Evolutionary conservation across 2,329 filamentous ascomycete species (phyloP).

Genomic region (Aureobasidium pullulans): DNA sequence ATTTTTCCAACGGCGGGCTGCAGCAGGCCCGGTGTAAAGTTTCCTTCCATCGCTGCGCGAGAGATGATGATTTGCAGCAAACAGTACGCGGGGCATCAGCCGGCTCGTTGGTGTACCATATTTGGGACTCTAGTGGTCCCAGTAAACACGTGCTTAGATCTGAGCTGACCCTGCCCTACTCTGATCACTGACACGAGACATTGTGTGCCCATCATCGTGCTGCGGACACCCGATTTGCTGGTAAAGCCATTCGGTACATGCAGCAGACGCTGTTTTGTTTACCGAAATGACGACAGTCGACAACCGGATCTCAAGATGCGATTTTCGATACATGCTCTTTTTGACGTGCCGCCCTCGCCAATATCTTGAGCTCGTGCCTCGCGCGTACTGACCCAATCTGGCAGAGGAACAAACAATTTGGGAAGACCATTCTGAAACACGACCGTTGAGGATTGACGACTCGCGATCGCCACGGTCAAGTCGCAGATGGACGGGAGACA

Average conservation of each 20-base stretch:
- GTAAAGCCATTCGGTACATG: slow-evolving; percentile 1
- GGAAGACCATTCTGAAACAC: slow-evolving; percentile 5
- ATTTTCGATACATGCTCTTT: not conserved
- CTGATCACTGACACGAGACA: not conserved
- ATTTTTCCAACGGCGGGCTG: not conserved
- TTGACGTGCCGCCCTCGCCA: slow-evolving; percentile 7
- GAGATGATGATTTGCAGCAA: slow-evolving; percentile 14
- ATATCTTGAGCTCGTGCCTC: slow-evolving; percentile 6
- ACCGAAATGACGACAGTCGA: slow-evolving; percentile 5
- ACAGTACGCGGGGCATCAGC: slow-evolving; percentile 5
- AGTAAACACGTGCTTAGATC: not conserved
- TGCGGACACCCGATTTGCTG: not conserved
- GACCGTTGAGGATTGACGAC: slow-evolving; percentile 3
- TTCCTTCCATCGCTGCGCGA: not conserved
- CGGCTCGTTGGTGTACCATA: slow-evolving; percentile 7
- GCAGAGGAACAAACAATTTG: slow-evolving; percentile 3
- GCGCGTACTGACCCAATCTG: not conserved
- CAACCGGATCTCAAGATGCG: not conserved
- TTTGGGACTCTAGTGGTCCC: not conserved
- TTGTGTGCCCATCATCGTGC: not conserved
- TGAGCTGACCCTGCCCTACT: not conserved
- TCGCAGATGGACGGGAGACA: not conserved
- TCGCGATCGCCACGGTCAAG: not conserved
- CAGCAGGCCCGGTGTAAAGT: not conserved
- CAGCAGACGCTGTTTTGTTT: not conserved